Base-by-base conservation (phyloP, 1,284 basidiomycete genomes). In the Retiboletus fuscus region DNA sequence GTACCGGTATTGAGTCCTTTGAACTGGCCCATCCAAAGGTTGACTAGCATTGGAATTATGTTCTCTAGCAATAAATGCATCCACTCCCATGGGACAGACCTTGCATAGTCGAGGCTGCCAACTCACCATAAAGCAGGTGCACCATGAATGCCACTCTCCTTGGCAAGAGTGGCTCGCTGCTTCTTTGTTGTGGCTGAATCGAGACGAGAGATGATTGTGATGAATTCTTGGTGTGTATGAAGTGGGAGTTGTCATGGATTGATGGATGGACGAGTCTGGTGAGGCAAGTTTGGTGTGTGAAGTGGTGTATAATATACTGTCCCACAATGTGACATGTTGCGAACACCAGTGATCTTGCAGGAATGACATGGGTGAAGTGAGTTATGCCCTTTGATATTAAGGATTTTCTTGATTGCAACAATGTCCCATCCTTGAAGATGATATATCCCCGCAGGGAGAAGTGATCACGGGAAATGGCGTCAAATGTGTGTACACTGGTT, bases 41-140 rank as follows among this genome's bases (percentile, higher is more conserved):
- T 47, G 5, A 64, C 64, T 0, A 64, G 64, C 2, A 8, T 39
- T 16, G 39, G 39, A 20, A 55, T 18, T 8, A 64, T 7, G 2
- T 64, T 64, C 11, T 64, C n/a, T 11, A 64, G 41, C 18, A 64
- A 55, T 8, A 64, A 39, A 26, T 64, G 51, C 64, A 64, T 64
- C 64, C 51, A 64, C 20, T 64, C 51, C 64, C 64, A 64, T 22
- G 43, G 61, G 3, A 61, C 8, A 12, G n/a, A 44, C 34, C 28
- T 28, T 24, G 53, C 53, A 34, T 57, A 57, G 28, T 57, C 28
- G 12, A 57, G 13, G 16, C 53, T 34, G 15, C 53, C 53, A 5
- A 57, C 53, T 16, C 53, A 16, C 6, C 28, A 26, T 3, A 57
- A 26, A 12, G 53, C 53, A 30, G 53, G 28, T 5, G 6, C 11